These are phyloP conservation scores for Hypholoma sublateritium DNA, from an alignment of 768 basidiomycete genomes.

Conservation along the genomic window DNA sequence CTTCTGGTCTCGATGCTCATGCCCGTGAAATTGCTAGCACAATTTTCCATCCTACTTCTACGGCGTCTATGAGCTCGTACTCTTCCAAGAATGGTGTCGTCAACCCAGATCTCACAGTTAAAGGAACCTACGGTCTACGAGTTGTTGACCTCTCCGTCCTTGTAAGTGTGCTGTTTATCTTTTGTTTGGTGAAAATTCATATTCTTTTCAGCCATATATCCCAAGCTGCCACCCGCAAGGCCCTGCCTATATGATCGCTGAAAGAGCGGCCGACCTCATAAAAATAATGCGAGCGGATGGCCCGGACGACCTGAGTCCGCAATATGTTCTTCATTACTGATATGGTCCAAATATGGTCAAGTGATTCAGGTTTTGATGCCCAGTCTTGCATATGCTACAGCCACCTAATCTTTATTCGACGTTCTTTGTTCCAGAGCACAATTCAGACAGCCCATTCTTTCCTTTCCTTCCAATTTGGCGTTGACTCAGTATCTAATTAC, in stretches of 20 bases:
- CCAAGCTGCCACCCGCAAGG: conserved; percentile 15
- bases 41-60: conserved; percentile 24
- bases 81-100: conserved; percentile 24
- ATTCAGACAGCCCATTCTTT: too few relatives aligned
- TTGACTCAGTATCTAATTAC: too few relatives aligned
- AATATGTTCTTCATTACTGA: too few relatives aligned
- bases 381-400: too few relatives aligned
- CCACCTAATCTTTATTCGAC: too few relatives aligned
- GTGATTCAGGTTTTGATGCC: too few relatives aligned
- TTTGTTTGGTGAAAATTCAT: not conserved
- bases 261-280: conserved; percentile 13
- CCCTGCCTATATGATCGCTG: conserved; percentile 17
- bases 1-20: conserved; percentile 11
- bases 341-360: too few relatives aligned
- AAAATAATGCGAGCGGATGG: not conserved
- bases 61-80: conserved; percentile 17
- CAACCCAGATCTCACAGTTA: conserved; percentile 28
- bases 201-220: conserved; percentile 13
- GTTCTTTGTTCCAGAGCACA: too few relatives aligned
- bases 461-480: too few relatives aligned
- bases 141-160: conserved; percentile 30
- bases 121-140: conserved; percentile 23
- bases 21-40: conserved; percentile 10
- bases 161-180: conserved; percentile 13
- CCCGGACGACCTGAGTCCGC: too few relatives aligned